phyloP scores from a whole-genome alignment of 371 early-diverging fungal genomes.

The Apophysomyces elegans region DNA sequence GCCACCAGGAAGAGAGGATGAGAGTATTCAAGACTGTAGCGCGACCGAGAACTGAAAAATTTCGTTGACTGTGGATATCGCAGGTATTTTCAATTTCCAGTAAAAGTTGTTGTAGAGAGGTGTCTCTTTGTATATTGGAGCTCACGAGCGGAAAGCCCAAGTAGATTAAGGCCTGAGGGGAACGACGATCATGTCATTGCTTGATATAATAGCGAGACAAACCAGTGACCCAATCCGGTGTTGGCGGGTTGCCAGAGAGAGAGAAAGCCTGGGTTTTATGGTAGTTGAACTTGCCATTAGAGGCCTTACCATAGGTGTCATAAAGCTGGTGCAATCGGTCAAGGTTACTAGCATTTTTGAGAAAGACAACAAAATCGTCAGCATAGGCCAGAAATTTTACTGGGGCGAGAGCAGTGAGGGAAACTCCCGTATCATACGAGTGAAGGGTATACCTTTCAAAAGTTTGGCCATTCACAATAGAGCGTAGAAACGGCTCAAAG shows the following conservation, averaged over 20 bases:
- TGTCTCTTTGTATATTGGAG: constrained; percentile 16
- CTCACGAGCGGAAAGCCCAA: constrained; percentile 26
- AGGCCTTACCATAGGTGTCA: not conserved
- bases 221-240: not conserved
- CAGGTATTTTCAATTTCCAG: constrained; percentile 12
- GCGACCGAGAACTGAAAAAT: constrained; percentile 20
- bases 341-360: constrained; percentile 13
- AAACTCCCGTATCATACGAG: not conserved
- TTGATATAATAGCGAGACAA: constrained; percentile 1
- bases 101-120: constrained; percentile 16
- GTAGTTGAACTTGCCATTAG: too few relatives aligned
- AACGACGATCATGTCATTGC: constrained; percentile 18
- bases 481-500: constrained; percentile 20
- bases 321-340: constrained; percentile 13
- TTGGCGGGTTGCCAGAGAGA: constrained; percentile 1
- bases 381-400: constrained; percentile 27
- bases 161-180: constrained; percentile 14
- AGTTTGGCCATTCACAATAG: not conserved
- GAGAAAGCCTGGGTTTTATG: too few relatives aligned
- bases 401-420: constrained; percentile 3
- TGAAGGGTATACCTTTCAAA: constrained; percentile 7
- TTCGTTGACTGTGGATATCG: constrained; percentile 10
- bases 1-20: constrained; percentile 20
- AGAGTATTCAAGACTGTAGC: constrained; percentile 23
- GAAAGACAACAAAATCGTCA: constrained; percentile 26